Conservation (phyloP, 306 rosid species). For the Castanea mollissima region DNA sequence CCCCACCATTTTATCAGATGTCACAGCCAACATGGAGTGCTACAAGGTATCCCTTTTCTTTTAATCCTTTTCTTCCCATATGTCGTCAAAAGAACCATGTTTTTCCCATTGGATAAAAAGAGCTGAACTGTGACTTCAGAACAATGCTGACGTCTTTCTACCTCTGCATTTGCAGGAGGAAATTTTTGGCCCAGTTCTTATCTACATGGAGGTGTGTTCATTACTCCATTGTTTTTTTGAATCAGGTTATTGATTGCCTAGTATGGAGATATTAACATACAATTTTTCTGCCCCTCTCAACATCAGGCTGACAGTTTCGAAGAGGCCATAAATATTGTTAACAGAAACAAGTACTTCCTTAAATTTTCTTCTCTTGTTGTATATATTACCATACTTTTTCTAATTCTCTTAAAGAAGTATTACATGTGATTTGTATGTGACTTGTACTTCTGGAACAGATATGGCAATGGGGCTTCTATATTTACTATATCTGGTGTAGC, state of each 20-base stretch:
- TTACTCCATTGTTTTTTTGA: constrained; percentile 9
- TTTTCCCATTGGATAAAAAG: not conserved
- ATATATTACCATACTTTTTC: not conserved
- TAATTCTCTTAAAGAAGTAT: not conserved
- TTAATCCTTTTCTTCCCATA: not conserved
- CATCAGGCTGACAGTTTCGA: constrained; percentile 87
- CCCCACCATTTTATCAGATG: constrained; percentile 76
- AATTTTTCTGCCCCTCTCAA: constrained; percentile 14
- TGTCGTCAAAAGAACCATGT: not conserved
- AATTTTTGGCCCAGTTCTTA: constrained; percentile 96
- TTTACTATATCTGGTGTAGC: constrained; percentile 86
- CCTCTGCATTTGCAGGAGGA: constrained; percentile 64
- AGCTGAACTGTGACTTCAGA: constrained; percentile 10
- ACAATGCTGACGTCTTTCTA: constrained; percentile 14
- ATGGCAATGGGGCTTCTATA: constrained; percentile 96
- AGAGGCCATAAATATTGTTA: constrained; percentile 74
- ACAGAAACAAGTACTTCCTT: constrained; percentile 61
- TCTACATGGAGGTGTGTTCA: constrained; percentile 65
- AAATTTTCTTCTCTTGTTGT: not conserved
- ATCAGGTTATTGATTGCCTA: not conserved
- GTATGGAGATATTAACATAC: constrained; percentile 11
- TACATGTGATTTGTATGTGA: not conserved
- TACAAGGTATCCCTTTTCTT: constrained; percentile 52
- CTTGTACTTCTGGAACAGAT: constrained; percentile 41
- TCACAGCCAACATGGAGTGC: constrained; percentile 73